Evolutionary conservation across 768 basidiomycete species (phyloP), one percentile per base, ranked within the genome.

Genomic region (Ramaria rubella): DNA sequence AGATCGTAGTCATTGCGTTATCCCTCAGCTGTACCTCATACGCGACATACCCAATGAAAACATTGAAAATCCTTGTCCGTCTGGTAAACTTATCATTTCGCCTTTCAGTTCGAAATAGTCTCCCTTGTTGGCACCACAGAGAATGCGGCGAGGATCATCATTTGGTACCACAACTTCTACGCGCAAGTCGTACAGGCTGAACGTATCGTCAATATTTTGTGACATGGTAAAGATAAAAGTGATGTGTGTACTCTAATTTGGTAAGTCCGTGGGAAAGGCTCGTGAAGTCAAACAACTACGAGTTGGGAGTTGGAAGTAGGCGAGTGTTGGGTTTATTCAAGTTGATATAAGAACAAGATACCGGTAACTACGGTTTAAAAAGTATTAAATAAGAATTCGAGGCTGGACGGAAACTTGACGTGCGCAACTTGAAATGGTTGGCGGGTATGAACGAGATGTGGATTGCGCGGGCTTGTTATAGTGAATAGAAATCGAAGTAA

Each of bases 51-150:
- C 72, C 8, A 85, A 69, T 0, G 84, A 86, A 62, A 85, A 86
- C 49, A 87, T 82, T 1, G 85, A 85, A 62, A 86, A 76, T 2
- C 83, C 85, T 63, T 85, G 84, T 0, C 73, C 77, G 0, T 78
- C 75, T 4, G 85, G 85, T 1, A 86, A 73, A 61, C 75, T 63
- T 26, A 86, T 61, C 78, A 83, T 81, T 65, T 86, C 85, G 1
- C 84, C 85, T 59, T 82, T 70, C 4, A 87, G 70, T 1, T 70
- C 76, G 63, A 87, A 85, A 65, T 80, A 65, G 63, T 87, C 85
- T 1, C 83, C 84, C 2, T 72, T 67, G 59, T 81, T 83, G 8
- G 84, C 84, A 1, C 85, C 83, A 57, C 85, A 86, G 42, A 85
- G 64, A 54, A 84, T 79, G 42, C 75, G 77, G 12, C 55, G 40